Evolutionary conservation across 106 monocot genomes (phyloP).

Genomic region (Dendrobium chrysotoxum): DNA sequence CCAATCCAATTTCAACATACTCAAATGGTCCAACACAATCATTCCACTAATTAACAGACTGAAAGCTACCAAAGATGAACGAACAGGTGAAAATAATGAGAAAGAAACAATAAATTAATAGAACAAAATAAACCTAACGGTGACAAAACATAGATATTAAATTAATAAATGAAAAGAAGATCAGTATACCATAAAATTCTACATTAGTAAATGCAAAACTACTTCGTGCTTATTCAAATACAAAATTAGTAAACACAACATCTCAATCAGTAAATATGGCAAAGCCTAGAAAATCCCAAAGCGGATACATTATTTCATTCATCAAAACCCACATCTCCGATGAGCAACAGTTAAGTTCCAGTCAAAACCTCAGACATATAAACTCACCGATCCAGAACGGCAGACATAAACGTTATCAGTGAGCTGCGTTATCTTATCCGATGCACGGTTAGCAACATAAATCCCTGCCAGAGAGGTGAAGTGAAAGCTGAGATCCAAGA

Average conservation of each 20-base stretch:
- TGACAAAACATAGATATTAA: not conserved
- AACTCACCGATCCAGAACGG: constrained; percentile 31
- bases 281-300: too few relatives aligned
- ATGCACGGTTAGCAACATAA: constrained; percentile 30
- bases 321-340: not conserved
- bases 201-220: not conserved
- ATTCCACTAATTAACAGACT: not conserved
- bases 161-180: not conserved
- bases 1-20: not conserved
- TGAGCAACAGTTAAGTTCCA: not conserved
- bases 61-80: not conserved
- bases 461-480: constrained; percentile 14
- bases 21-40: not conserved
- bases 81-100: not conserved
- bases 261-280: too few relatives aligned
- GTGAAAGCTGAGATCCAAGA: not conserved
- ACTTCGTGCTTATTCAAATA: not conserved
- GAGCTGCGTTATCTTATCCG: constrained; percentile 28
- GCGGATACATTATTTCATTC: not conserved
- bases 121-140: not conserved
- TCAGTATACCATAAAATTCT: not conserved
- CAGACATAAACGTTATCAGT: constrained; percentile 33
- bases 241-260: not conserved
- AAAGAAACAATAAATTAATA: not conserved
- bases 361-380: not conserved